Percentiles rank a stretch among this genome's conserved stretches.
phyloP scores from a whole-genome alignment of 2,329 filamentous ascomycete genomes.

The Byssothecium circinans region DNA sequence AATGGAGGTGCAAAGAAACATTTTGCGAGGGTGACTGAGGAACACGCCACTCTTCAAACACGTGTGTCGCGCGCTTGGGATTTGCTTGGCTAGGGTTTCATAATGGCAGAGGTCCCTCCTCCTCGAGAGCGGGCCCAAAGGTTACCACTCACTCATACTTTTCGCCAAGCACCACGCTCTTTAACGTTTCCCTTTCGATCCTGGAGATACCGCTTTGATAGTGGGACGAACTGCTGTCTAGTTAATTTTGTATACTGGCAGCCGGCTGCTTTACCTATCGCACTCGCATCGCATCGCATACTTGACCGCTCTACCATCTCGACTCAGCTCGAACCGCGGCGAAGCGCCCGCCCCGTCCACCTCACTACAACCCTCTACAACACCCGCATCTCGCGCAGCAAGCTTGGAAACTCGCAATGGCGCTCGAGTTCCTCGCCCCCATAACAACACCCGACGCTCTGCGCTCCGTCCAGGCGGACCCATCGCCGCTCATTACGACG shows the following conservation, averaged over 20 bases:
- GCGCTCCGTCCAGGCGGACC: conserved; percentile 51
- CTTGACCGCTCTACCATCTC: background rate
- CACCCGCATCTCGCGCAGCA: background rate
- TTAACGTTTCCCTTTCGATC: background rate
- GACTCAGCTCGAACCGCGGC: too few relatives aligned
- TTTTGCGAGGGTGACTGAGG: background rate
- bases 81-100: conserved; percentile 7
- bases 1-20: background rate
- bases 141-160: too few relatives aligned
- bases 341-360: too few relatives aligned
- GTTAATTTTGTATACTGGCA: background rate
- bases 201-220: conserved; percentile 7
- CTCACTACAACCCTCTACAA: too few relatives aligned
- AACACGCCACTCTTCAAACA: conserved; percentile 13
- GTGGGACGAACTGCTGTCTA: too few relatives aligned
- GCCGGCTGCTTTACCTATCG: conserved; percentile 10
- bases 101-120: background rate
- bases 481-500: conserved; percentile 83
- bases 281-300: background rate
- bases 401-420: conserved; percentile 17
- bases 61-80: conserved; percentile 4
- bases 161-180: too few relatives aligned
- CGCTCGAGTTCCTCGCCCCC: conserved; percentile 33
- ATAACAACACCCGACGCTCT: conserved; percentile 36
- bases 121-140: too few relatives aligned